phyloP scores from a whole-genome alignment of 495 filamentous ascomycete species.

The Patellaria atrata region DNA sequence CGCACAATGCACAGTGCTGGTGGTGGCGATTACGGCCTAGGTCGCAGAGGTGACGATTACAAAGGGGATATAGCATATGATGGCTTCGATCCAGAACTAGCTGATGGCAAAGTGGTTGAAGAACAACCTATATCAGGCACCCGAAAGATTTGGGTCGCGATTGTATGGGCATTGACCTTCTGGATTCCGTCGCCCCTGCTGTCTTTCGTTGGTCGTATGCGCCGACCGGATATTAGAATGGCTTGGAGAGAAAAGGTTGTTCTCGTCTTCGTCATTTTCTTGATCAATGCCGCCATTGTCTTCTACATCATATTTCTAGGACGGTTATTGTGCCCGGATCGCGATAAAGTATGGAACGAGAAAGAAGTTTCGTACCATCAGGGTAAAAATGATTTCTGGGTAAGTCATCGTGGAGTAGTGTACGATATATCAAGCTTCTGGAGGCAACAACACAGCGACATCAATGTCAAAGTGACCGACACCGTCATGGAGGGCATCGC shows the following conservation, averaged over 20 bases:
- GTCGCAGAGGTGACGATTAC: slow-evolving; percentile 66
- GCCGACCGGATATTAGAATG: slow-evolving; percentile 89
- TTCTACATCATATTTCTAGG: slow-evolving; percentile 92
- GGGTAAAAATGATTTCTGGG: slow-evolving; percentile 65
- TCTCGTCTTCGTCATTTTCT: slow-evolving; percentile 59
- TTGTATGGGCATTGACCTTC: slow-evolving; percentile 80
- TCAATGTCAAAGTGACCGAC: slow-evolving; percentile 38
- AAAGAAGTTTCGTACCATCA: slow-evolving; percentile 59
- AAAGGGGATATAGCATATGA: slow-evolving; percentile 56
- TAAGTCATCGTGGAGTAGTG: slow-evolving; percentile 75
- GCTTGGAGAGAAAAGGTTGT: slow-evolving; percentile 95
- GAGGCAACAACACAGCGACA: slow-evolving; percentile 68
- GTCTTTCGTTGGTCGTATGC: slow-evolving; percentile 80
- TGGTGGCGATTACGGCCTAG: slow-evolving; percentile 74
- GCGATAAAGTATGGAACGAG: slow-evolving; percentile 74
- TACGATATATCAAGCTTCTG: slow-evolving; percentile 90
- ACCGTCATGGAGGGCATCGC: slow-evolving; percentile 61
- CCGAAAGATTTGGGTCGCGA: slow-evolving; percentile 61
- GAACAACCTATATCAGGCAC: slow-evolving; percentile 45
- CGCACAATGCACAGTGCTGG: slow-evolving; percentile 38
- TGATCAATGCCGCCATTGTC: slow-evolving; percentile 71
- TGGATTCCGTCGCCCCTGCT: slow-evolving; percentile 88
- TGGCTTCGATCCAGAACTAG: slow-evolving; percentile 60
- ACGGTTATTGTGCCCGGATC: slow-evolving; percentile 73
- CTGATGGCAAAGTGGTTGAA: slow-evolving; percentile 59